These are phyloP conservation scores for Claviceps citrina DNA, from an alignment of 2,329 filamentous ascomycete genomes.

Conservation along the genomic window DNA sequence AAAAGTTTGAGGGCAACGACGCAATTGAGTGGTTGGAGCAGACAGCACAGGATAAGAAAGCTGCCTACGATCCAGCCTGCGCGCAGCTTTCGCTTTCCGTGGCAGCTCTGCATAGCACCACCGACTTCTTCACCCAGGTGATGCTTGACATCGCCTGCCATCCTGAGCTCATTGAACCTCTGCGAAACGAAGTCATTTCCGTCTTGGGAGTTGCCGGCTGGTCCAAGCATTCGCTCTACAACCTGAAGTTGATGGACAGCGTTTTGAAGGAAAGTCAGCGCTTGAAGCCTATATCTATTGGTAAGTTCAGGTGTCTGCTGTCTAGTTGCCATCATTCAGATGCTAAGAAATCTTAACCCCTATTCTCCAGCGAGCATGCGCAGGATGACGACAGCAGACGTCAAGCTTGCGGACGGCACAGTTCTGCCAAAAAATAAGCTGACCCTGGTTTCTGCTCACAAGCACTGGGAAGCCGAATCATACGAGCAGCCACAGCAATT, in stretches of 20 bases:
- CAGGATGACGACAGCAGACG: slow-evolving; percentile 2
- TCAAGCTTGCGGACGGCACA: slow-evolving; percentile 9
- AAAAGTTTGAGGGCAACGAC: slow-evolving; percentile 7
- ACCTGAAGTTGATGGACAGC: slow-evolving; percentile 32
- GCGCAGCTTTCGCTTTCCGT: slow-evolving; percentile 10
- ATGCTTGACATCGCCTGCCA: slow-evolving; percentile 11
- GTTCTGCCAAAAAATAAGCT: background rate
- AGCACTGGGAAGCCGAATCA: background rate
- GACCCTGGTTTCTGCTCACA: background rate
- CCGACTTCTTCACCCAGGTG: slow-evolving; percentile 9
- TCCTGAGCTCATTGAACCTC: slow-evolving; percentile 9
- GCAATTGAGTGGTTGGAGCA: slow-evolving; percentile 11
- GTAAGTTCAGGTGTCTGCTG: background rate
- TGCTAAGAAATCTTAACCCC: too few species aligned
- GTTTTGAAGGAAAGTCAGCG: slow-evolving; percentile 36
- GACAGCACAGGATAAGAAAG: background rate
- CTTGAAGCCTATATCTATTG: slow-evolving; percentile 16
- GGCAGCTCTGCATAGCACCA: slow-evolving; percentile 13
- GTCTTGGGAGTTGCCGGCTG: slow-evolving; percentile 10
- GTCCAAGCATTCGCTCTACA: slow-evolving; percentile 13
- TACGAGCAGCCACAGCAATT: slow-evolving; percentile 4
- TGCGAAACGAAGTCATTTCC: slow-evolving; percentile 11
- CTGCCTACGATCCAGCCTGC: slow-evolving; percentile 5
- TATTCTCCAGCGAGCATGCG: background rate
- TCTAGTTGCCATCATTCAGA: too few species aligned